These are phyloP conservation scores for Talaromyces sp. DNA, from an alignment of 2,329 filamentous ascomycete genomes.

Conservation along the genomic window DNA sequence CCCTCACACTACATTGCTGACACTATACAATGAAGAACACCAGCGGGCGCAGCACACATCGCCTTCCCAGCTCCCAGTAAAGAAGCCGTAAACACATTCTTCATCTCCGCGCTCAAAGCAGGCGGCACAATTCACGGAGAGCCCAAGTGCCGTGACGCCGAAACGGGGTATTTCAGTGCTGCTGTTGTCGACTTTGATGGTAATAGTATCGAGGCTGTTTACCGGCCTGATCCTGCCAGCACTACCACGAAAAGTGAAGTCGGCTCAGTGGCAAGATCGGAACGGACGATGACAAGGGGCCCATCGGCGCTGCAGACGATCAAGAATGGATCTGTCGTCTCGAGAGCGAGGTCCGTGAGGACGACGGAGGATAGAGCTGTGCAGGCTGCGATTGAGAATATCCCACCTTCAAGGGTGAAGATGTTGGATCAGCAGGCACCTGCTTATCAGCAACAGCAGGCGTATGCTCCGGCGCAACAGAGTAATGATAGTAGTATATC, in stretches of 20 bases:
- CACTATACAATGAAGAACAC: conserved; percentile 32
- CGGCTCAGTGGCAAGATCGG: neutral
- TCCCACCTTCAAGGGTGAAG: conserved; percentile 18
- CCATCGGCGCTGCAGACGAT: conserved; percentile 34
- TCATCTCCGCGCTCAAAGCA: conserved; percentile 65
- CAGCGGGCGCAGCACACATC: conserved; percentile 57
- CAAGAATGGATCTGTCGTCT: conserved; percentile 39
- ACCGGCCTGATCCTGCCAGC: conserved; percentile 39
- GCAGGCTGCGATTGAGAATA: conserved; percentile 22
- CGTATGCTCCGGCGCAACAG: conserved; percentile 5
- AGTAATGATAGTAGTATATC: conserved; percentile 43
- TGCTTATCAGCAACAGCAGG: conserved; percentile 24
- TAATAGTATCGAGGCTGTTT: conserved; percentile 78
- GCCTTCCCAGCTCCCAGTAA: conserved; percentile 67
- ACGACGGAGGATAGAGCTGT: conserved; percentile 26
- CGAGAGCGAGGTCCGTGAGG: conserved; percentile 30
- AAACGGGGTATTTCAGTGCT: conserved; percentile 59
- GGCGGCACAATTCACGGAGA: conserved; percentile 59
- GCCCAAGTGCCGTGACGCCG: conserved; percentile 52
- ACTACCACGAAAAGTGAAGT: neutral
- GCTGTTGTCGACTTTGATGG: conserved; percentile 74
- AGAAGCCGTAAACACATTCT: conserved; percentile 67
- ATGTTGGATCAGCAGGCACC: conserved; percentile 23
- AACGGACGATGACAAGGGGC: conserved; percentile 24
- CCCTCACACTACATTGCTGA: too few relatives aligned